A percentile compares a stretch with the other conserved stretches of the same genome.
Conservation (phyloP, 1,284 basidiomycete genomes). For the Melampsora americana region DNA sequence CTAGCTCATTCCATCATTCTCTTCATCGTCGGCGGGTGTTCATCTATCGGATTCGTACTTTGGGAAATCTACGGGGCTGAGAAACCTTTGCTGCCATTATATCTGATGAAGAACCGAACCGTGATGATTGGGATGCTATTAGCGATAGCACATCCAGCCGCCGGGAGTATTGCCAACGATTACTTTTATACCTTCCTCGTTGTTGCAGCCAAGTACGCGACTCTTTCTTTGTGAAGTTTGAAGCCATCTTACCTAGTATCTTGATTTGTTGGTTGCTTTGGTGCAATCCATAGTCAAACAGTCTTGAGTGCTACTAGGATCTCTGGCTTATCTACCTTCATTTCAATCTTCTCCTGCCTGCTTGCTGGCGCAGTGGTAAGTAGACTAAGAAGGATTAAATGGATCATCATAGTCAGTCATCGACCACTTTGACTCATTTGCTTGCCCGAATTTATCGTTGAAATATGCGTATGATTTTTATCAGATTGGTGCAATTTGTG, state of each 20-base stretch:
- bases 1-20: constrained; percentile 53
- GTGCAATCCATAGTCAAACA: not conserved
- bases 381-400: constrained; percentile 3
- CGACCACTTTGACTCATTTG: not conserved
- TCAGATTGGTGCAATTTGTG: constrained; percentile 8
- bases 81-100: constrained; percentile 54
- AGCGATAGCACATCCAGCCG: constrained; percentile 53
- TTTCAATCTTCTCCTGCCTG: constrained; percentile 13
- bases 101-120: constrained; percentile 52
- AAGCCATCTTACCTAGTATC: too few relatives aligned
- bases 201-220: constrained; percentile 29
- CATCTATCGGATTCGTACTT: constrained; percentile 49
- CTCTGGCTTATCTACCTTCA: constrained; percentile 14
- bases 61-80: constrained; percentile 53
- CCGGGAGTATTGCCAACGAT: constrained; percentile 51
- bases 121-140: constrained; percentile 52
- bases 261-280: too few relatives aligned
- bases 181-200: constrained; percentile 51
- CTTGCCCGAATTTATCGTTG: too few relatives aligned
- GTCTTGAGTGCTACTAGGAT: constrained; percentile 22
- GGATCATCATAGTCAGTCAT: constrained; percentile 13
- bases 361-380: constrained; percentile 14
- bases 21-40: constrained; percentile 51
- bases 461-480: not conserved
- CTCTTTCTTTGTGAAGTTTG: not conserved